A percentile compares a stretch with the other conserved stretches of the same genome.
Conservation (phyloP, 1,284 basidiomycete species). For the Trichosporon coremiiforme region DNA sequence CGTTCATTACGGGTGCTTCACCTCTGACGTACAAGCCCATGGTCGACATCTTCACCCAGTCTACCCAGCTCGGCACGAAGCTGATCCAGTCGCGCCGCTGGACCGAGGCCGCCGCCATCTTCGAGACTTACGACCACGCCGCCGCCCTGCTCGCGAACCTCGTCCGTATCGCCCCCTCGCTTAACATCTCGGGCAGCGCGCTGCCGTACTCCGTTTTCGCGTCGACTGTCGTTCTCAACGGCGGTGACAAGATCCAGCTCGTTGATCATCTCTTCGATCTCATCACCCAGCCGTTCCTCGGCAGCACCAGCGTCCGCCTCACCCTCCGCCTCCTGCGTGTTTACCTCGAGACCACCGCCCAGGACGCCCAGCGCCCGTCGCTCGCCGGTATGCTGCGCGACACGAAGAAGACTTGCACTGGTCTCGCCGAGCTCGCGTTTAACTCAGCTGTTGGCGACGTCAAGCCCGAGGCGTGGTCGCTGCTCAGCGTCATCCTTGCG, state of each 20-base stretch:
- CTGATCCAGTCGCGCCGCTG: slow-evolving; percentile 36
- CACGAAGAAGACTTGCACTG: slow-evolving; percentile 36
- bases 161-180: slow-evolving; percentile 36
- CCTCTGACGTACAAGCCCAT: slow-evolving; percentile 48
- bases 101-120: slow-evolving; percentile 39
- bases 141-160: slow-evolving; percentile 40
- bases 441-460: slow-evolving; percentile 53
- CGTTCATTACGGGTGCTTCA: slow-evolving; percentile 45
- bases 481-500: slow-evolving; percentile 77
- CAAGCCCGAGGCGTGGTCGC: slow-evolving; percentile 76
- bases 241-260: slow-evolving; percentile 40
- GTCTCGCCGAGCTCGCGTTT: slow-evolving; percentile 33
- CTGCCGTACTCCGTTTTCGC: slow-evolving; percentile 42
- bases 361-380: slow-evolving; percentile 39
- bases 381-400: slow-evolving; percentile 48
- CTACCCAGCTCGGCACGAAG: slow-evolving; percentile 33
- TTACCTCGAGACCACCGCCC: slow-evolving; percentile 40
- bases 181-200: slow-evolving; percentile 31
- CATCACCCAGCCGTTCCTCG: slow-evolving; percentile 34
- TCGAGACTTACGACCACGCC: slow-evolving; percentile 38
- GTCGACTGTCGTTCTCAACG: slow-evolving; percentile 30
- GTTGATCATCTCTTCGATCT: slow-evolving; percentile 46
- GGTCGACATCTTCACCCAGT: slow-evolving; percentile 46
- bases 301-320: slow-evolving; percentile 32
- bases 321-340: slow-evolving; percentile 39